Base-by-base conservation (phyloP, 306 rosid species). In the Dryas alaskensis region DNA sequence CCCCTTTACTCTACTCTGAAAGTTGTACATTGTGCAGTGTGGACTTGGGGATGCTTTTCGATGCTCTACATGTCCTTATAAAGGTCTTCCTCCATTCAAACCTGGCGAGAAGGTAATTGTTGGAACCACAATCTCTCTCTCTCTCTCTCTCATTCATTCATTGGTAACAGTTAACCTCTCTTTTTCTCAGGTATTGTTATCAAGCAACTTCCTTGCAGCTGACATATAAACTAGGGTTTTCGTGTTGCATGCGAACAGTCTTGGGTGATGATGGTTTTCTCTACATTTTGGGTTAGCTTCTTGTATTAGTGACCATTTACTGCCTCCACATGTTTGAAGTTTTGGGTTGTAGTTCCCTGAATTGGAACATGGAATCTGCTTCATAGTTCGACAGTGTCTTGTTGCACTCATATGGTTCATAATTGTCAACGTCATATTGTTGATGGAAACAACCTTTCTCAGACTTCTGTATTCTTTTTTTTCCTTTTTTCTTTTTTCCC, bases 21-120 rank as follows among this genome's bases (percentile, higher is more conserved):
- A 72, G 17, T 76, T 76, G 17, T 79, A 48, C 78, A 3, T 73
- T 60, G 64, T 86, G 84, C 95, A 94, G 99, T 94, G 99, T 87
- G 97, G 97, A 8, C 84, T 94, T 8, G 97, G 99, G 48, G 99
- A 94, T 80, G 99, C 99, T 70, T 94, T 94, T 72, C 92, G 99
- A 76, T 94, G 99, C 78, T 14, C 89, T 69, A 87, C 98, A 5
- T 94, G 99, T 79, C 99, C 99, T 37, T 94, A 92, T 88, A 94
- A 90, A 83, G 99, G 99, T 58, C 92, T 94, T 73, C 96, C 97
- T 72, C 67, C 93, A 31, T 94, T 94, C 85, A 92, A 92, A 83
- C 89, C 90, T 47, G 98, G 98, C 22, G 95, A 94, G 79, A 94
- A 94, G 99, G 99, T 94, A 86, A 6, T 8, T 22, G 22, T 22